A percentile compares a stretch with the other conserved stretches of the same genome.
Conservation (phyloP, 371 early-diverging fungal genomes). For the Sporodiniella umbellata region DNA sequence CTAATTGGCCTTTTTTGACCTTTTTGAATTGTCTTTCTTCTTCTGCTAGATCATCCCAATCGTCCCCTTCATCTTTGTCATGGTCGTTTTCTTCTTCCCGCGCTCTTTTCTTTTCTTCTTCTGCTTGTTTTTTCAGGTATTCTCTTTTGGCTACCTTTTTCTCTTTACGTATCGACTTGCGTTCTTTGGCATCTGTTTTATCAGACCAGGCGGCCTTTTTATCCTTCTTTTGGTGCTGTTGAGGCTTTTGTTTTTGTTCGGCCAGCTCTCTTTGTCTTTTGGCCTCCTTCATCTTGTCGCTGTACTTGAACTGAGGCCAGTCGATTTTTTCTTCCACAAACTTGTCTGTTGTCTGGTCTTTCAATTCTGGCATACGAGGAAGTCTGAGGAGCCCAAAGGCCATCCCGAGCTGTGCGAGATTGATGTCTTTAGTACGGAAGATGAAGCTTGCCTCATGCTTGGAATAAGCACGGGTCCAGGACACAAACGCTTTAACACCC, state of each 20-base stretch:
- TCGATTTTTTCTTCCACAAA: constrained; percentile 17
- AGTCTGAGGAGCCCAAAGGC: constrained; percentile 78
- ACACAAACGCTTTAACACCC: constrained; percentile 86
- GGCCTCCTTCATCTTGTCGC: constrained; percentile 74
- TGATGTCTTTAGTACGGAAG: constrained; percentile 83
- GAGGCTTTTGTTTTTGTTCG: constrained; percentile 36
- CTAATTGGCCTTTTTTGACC: constrained; percentile 47
- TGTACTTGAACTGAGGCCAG: constrained; percentile 60
- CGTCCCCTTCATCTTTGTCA: constrained; percentile 59
- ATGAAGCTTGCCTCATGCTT: constrained; percentile 94
- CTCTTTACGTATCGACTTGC: constrained; percentile 58
- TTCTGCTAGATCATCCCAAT: constrained; percentile 45
- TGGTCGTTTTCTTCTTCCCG: constrained; percentile 38
- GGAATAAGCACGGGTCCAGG: constrained; percentile 83
- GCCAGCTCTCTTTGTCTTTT: constrained; percentile 64
- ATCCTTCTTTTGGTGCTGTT: constrained; percentile 26
- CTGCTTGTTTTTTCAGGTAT: constrained; percentile 47
- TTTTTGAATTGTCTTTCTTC: constrained; percentile 58
- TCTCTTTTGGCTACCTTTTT: constrained; percentile 68
- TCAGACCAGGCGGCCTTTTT: constrained; percentile 67
- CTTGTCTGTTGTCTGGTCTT: constrained; percentile 15
- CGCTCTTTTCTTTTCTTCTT: constrained; percentile 33
- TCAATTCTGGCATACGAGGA: constrained; percentile 94
- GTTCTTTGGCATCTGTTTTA: constrained; percentile 63
- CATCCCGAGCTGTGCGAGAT: constrained; percentile 68